Base-by-base conservation (phyloP, 208 protist species). In the Leishmania amazonensis region DNA sequence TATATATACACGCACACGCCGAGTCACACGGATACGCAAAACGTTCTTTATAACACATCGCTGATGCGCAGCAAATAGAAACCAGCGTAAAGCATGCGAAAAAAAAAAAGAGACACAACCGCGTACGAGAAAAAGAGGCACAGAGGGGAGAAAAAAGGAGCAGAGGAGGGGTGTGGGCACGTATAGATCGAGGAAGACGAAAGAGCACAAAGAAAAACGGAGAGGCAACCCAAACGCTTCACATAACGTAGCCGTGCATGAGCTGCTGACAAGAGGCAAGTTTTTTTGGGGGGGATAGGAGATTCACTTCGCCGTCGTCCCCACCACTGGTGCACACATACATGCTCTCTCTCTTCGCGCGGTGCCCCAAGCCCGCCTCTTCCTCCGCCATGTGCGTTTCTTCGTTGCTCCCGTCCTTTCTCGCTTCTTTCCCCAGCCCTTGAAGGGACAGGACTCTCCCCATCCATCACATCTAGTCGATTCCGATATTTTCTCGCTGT, bases 21-120 rank as follows among this genome's bases (percentile, higher is more conserved):
- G 40, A 75, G 31, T 13, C 47, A n/a, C 42, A 75, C 24, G 3
- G 8, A 28, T 75, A 35, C n/a, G 28, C 24, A n/a, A 75, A 60
- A 45, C 31, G 19, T 19, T 28, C 13, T 40, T 3, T 38, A 6
- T 40, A 17, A 62, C 31, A 8, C 72, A 76, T 60, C 31, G n/a
- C 31, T n/a, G 72, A 40, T 40, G 51, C 75, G 24, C 75, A n/a
- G 58, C 17, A 24, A 24, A 15, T 35, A 35, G 11, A 53, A 24
- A 31, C 19, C 35, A 19, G 45, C 38, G 15, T 54, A 11, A n/a
- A 74, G 45, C 67, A 70, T 3, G 3, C 5, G 35, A 80, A 78
- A 77, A 5, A 80, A 81, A 76, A 85, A 77, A 28, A 75, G 72
- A 76, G 78, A 65, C 81, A 38, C 45, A 60, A 77, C 9, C 2